Evolutionary conservation across 129 eudicot genomes (phyloP).

Genomic region (Artemisia argyi): DNA sequence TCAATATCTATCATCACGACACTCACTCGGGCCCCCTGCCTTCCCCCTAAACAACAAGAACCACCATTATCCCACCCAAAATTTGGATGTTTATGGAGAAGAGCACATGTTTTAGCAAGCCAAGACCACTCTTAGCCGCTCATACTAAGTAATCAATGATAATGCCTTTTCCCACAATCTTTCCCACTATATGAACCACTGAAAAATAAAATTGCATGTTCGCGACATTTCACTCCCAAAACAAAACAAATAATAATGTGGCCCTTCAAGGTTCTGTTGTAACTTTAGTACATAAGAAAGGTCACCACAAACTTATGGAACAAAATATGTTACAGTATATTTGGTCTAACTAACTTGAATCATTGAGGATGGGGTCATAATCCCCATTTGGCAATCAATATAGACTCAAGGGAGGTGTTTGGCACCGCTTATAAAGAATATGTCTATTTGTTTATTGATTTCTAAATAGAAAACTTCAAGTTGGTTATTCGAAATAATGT

Average conservation of each 20-base stretch:
- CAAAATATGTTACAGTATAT: conserved; percentile 11
- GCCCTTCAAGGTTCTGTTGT: conserved; percentile 19
- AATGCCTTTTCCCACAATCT: conserved; percentile 3
- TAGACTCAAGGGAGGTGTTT: too few relatives aligned
- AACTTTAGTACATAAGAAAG: conserved; percentile 12
- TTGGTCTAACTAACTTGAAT: too few relatives aligned
- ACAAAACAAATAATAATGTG: conserved; percentile 14
- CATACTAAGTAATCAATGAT: conserved; percentile 43
- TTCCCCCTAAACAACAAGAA: conserved; percentile 50
- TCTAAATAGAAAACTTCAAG: too few relatives aligned
- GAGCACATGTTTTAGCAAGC: conserved; percentile 37
- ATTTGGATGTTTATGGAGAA: conserved; percentile 49
- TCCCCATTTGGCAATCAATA: too few relatives aligned
- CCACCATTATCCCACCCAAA: conserved; percentile 65
- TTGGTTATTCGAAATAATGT: too few relatives aligned
- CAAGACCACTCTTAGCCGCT: conserved; percentile 44
- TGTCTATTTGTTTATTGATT: too few relatives aligned
- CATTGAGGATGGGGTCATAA: too few relatives aligned
- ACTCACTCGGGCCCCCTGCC: conserved; percentile 37
- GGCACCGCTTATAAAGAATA: too few relatives aligned
- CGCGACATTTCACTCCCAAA: conserved; percentile 30
- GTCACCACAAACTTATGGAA: conserved; percentile 10
- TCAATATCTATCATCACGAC: conserved; percentile 40
- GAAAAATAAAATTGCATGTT: not conserved
- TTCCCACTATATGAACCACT: conserved; percentile 43